Conservation (phyloP, 305 asterid genomes). For the Fraxinus platypoda region DNA sequence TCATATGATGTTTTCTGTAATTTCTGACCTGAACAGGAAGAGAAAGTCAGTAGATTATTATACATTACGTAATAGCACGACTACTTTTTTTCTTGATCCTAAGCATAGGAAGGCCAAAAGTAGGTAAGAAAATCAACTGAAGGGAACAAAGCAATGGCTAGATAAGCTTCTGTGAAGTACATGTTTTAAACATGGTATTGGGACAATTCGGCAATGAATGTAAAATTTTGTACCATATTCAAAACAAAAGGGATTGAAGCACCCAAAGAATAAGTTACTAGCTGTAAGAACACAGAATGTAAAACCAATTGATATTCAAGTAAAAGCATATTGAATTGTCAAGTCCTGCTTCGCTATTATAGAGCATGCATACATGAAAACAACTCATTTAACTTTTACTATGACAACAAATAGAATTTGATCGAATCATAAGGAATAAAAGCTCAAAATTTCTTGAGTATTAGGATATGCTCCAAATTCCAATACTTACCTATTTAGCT, state of each 20-base stretch:
- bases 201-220: background rate
- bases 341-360: background rate
- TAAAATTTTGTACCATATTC: background rate
- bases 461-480: slow-evolving; percentile 6
- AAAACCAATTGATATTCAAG: background rate
- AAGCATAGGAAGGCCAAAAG: background rate
- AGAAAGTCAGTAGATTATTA: background rate
- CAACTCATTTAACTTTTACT: background rate
- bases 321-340: background rate
- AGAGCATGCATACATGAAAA: slow-evolving; percentile 6
- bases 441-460: background rate
- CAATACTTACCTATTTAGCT: slow-evolving; percentile 60
- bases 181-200: background rate
- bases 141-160: background rate
- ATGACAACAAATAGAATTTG: background rate
- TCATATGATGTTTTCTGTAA: background rate
- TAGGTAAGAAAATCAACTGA: background rate
- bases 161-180: background rate
- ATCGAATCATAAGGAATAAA: background rate
- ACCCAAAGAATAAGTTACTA: background rate
- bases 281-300: background rate
- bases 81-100: background rate
- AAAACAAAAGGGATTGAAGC: background rate
- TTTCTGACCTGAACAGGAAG: background rate
- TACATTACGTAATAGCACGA: background rate